These are phyloP conservation scores for Suillus paluster DNA, from an alignment of 768 basidiomycete genomes.

Conservation along the genomic window DNA sequence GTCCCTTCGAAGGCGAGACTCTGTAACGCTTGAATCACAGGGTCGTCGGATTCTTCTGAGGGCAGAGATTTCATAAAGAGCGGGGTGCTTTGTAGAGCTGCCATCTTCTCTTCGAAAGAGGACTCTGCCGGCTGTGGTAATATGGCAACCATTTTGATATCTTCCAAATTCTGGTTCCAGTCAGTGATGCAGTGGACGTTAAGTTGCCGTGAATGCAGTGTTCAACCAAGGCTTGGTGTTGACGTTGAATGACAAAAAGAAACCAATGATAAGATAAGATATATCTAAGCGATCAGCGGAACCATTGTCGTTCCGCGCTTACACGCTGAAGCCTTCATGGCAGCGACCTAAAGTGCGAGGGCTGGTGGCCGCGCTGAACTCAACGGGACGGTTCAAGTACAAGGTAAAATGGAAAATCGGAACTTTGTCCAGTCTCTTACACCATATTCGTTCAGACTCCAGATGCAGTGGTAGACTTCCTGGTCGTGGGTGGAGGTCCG, in stretches of 20 bases:
- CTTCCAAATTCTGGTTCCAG: not conserved
- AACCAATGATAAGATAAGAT: slow-evolving; percentile 19
- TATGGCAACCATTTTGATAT: slow-evolving; percentile 24
- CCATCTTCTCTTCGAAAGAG: slow-evolving; percentile 41
- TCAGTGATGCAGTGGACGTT: not conserved
- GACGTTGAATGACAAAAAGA: not conserved
- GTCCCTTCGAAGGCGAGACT: slow-evolving; percentile 88
- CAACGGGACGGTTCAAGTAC: slow-evolving; percentile 58
- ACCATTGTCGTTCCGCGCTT: not conserved
- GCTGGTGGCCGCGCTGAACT: slow-evolving; percentile 64
- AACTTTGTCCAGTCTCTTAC: not conserved
- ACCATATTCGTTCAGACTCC: slow-evolving; percentile 49
- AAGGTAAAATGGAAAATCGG: slow-evolving; percentile 49
- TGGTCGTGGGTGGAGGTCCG: slow-evolving; percentile 87
- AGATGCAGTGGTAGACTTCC: slow-evolving; percentile 75
- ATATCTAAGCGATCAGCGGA: slow-evolving; percentile 15
- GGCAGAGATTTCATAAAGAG: slow-evolving; percentile 94
- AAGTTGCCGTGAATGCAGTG: not conserved
- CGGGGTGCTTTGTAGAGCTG: slow-evolving; percentile 68
- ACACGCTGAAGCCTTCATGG: slow-evolving; percentile 18
- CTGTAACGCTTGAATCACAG: slow-evolving; percentile 80
- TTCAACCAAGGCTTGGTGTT: not conserved
- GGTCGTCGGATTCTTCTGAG: slow-evolving; percentile 61
- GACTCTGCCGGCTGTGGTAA: slow-evolving; percentile 26
- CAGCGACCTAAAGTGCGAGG: slow-evolving; percentile 47